Conservation (phyloP, 2,329 filamentous ascomycete species). For the Phialemoniopsis sp. region DNA sequence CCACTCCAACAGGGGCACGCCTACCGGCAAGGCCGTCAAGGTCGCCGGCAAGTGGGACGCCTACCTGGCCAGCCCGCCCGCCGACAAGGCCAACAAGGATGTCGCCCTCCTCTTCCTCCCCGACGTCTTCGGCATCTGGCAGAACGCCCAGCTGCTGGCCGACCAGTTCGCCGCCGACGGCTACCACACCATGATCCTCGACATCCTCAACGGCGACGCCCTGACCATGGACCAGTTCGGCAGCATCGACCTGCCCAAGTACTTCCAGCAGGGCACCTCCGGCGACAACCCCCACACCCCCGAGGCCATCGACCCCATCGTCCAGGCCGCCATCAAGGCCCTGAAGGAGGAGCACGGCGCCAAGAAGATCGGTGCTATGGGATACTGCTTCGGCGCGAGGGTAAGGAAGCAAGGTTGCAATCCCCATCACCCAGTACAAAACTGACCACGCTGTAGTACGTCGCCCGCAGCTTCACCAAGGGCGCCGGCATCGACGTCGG, state of each 20-base stretch:
- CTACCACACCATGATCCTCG: conserved; percentile 65
- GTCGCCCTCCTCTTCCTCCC: conserved; percentile 41
- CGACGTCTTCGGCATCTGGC: conserved; percentile 49
- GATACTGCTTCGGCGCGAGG: conserved; percentile 76
- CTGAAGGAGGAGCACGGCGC: conserved; percentile 51
- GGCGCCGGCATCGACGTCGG: conserved; percentile 63
- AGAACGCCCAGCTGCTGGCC: conserved; percentile 62
- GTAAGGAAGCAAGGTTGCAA: conserved; percentile 25
- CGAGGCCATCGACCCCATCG: conserved; percentile 40
- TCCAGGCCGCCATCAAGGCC: conserved; percentile 49
- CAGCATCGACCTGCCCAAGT: conserved; percentile 35
- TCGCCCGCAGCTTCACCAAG: conserved; percentile 55
- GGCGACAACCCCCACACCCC: conserved; percentile 46
- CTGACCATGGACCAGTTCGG: conserved; percentile 46
- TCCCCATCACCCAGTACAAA: neutral
- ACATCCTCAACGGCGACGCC: conserved; percentile 66
- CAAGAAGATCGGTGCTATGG: conserved; percentile 59
- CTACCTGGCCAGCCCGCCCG: conserved; percentile 45
- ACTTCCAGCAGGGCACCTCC: conserved; percentile 36
- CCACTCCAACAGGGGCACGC: conserved; percentile 33
- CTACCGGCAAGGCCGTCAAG: conserved; percentile 40
- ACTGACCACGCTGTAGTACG: conserved; percentile 44
- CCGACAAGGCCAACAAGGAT: conserved; percentile 30
- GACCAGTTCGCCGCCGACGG: conserved; percentile 73
- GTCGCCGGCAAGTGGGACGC: conserved; percentile 39